A percentile compares a stretch with the other conserved stretches of the same genome.
Evolutionary conservation across 768 basidiomycete genomes (phyloP).

Genomic region (Boletus fagicola): DNA sequence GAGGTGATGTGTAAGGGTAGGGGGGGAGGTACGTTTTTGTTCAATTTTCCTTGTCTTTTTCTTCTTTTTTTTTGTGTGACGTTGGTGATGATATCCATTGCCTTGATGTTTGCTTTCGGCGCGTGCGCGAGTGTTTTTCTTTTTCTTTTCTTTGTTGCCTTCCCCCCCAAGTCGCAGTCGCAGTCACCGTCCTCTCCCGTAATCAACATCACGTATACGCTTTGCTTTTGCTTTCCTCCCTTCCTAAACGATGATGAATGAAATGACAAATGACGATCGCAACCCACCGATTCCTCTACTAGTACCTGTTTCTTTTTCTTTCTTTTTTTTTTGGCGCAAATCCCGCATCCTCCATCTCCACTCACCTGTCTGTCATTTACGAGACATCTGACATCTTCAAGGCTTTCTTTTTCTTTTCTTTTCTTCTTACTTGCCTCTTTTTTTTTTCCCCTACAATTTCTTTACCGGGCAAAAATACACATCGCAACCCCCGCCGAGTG

Average conservation of each 20-base stretch:
- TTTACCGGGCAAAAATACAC: slow-evolving; percentile 4
- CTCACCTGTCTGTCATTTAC: slow-evolving; percentile 18
- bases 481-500: neutral
- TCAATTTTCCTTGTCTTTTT: neutral
- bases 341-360: neutral
- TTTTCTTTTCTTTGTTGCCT: neutral
- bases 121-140: neutral
- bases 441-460: neutral
- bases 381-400: slow-evolving; percentile 17
- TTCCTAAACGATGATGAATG: slow-evolving; percentile 3
- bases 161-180: neutral
- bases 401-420: neutral
- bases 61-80: neutral
- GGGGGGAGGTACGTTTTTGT: slow-evolving; percentile 1
- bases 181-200: neutral
- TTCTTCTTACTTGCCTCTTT: neutral
- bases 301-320: neutral
- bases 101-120: slow-evolving; percentile 5
- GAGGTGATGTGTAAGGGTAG: slow-evolving; percentile 44
- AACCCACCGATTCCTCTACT: neutral
- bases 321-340: neutral
- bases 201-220: neutral
- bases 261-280: slow-evolving; percentile 4
- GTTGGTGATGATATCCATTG: slow-evolving; percentile 15
- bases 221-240: neutral